Conservation (phyloP, 345 rosid genomes). For the Lepidium sativum region DNA sequence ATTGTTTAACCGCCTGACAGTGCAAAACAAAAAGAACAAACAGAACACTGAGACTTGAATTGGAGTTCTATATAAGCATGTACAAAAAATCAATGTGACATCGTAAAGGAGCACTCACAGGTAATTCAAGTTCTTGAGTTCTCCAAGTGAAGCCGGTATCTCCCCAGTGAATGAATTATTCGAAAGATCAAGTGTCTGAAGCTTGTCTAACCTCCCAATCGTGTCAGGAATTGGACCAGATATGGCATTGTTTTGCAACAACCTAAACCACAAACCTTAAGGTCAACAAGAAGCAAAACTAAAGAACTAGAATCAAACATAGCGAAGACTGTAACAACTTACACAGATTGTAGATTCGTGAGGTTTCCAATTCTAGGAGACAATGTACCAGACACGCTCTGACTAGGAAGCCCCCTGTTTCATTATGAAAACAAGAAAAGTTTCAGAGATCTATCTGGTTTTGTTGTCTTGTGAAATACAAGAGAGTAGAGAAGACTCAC, state of each 20-base stretch:
- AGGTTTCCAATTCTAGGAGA: slow-evolving; percentile 87
- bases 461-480: background rate
- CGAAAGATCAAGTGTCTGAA: slow-evolving; percentile 89
- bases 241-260: slow-evolving; percentile 92
- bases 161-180: slow-evolving; percentile 68
- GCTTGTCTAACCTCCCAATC: slow-evolving; percentile 82
- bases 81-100: background rate
- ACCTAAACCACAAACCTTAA: slow-evolving; percentile 37
- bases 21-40: background rate
- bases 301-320: background rate
- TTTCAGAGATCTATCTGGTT: background rate
- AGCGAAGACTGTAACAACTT: slow-evolving; percentile 26
- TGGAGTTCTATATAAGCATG: too few relatives aligned
- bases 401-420: slow-evolving; percentile 91
- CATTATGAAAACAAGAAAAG: background rate
- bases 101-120: slow-evolving; percentile 40
- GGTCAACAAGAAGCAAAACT: slow-evolving; percentile 1
- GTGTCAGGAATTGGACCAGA: slow-evolving; percentile 71
- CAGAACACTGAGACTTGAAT: slow-evolving; percentile 2
- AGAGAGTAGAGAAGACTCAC: slow-evolving; percentile 44
- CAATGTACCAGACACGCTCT: slow-evolving; percentile 85
- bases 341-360: slow-evolving; percentile 79
- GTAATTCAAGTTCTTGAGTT: slow-evolving; percentile 71
- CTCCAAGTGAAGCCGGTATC: slow-evolving; percentile 72
- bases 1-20: slow-evolving; percentile 86